Evolutionary conservation across 2,329 filamentous ascomycete genomes (phyloP).

Genomic region (Beauveria pseudobassiana): DNA sequence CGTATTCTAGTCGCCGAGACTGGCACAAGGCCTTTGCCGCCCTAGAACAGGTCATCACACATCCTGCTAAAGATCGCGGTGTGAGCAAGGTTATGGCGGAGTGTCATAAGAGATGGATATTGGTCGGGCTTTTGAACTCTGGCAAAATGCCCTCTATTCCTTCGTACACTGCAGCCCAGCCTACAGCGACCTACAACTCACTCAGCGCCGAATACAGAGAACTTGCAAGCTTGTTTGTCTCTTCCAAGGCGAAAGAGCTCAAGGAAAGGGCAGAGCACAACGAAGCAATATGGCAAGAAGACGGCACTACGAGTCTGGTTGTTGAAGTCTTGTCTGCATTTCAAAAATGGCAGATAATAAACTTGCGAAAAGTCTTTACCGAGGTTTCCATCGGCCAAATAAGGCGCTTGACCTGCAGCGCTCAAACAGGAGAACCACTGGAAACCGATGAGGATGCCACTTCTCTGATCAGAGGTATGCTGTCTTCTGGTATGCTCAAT

Average conservation of each 20-base stretch:
- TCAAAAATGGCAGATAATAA: slow-evolving; percentile 66
- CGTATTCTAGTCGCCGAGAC: slow-evolving; percentile 51
- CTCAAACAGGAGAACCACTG: slow-evolving; percentile 41
- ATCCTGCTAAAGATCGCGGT: slow-evolving; percentile 54
- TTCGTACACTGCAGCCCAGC: slow-evolving; percentile 42
- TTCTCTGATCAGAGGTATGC: slow-evolving; percentile 46
- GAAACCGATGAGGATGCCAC: slow-evolving; percentile 35
- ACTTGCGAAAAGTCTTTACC: slow-evolving; percentile 64
- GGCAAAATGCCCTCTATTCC: slow-evolving; percentile 54
- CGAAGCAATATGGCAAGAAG: slow-evolving; percentile 52
- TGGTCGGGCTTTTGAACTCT: slow-evolving; percentile 64
- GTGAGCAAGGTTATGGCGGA: slow-evolving; percentile 76
- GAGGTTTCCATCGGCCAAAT: slow-evolving; percentile 50
- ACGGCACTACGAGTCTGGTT: slow-evolving; percentile 67
- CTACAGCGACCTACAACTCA: slow-evolving; percentile 48
- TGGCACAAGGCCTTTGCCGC: slow-evolving; percentile 58
- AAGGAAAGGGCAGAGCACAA: slow-evolving; percentile 57
- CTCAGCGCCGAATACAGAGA: slow-evolving; percentile 63
- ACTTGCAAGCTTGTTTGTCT: slow-evolving; percentile 62
- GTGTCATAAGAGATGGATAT: slow-evolving; percentile 84
- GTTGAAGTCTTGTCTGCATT: slow-evolving; percentile 62
- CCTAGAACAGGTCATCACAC: slow-evolving; percentile 58
- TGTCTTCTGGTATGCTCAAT: slow-evolving; percentile 43
- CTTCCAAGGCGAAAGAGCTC: slow-evolving; percentile 45
- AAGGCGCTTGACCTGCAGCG: slow-evolving; percentile 43